Evolutionary conservation across 164 flowering plant species (phyloP).

Genomic region (Sextonia rubra): DNA sequence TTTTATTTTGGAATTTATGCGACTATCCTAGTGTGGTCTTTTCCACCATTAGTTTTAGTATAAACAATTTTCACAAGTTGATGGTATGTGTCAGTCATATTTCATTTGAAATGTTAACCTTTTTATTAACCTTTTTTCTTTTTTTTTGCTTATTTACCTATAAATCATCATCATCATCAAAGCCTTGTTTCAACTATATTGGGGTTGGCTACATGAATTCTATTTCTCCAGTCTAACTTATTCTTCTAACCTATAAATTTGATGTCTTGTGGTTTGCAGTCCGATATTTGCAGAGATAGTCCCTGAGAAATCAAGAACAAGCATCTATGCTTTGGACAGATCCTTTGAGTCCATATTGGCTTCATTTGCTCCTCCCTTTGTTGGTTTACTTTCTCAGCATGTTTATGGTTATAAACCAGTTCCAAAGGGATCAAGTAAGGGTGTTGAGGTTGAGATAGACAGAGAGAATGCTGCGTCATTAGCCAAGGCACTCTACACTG

Average conservation of each 20-base stretch:
- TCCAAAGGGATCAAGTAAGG: slow-evolving; percentile 40
- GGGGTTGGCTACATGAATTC: no score
- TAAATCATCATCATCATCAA: no score
- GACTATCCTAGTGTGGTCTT: no score
- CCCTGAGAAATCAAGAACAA: slow-evolving; percentile 79
- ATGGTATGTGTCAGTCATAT: no score
- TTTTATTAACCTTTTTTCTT: background rate
- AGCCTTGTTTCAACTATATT: no score
- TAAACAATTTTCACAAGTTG: no score
- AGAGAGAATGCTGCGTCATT: slow-evolving; percentile 76
- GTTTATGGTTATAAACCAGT: slow-evolving; percentile 75
- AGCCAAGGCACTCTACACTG: slow-evolving; percentile 77
- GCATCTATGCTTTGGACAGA: slow-evolving; percentile 84
- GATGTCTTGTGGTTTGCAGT: slow-evolving; percentile 32
- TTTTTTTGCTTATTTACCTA: background rate
- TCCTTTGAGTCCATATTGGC: slow-evolving; percentile 82
- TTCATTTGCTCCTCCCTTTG: slow-evolving; percentile 95
- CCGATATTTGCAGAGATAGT: slow-evolving; percentile 98
- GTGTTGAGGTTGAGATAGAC: slow-evolving; percentile 57
- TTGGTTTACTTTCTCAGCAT: slow-evolving; percentile 71
- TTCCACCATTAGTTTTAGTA: no score
- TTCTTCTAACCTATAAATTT: no score
- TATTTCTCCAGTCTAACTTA: no score
- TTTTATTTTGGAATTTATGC: no score
- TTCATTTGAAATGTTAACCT: background rate